These are phyloP conservation scores for Nakazawaea wyomingensis DNA, from an alignment of 805 yeast species.

Conservation along the genomic window DNA sequence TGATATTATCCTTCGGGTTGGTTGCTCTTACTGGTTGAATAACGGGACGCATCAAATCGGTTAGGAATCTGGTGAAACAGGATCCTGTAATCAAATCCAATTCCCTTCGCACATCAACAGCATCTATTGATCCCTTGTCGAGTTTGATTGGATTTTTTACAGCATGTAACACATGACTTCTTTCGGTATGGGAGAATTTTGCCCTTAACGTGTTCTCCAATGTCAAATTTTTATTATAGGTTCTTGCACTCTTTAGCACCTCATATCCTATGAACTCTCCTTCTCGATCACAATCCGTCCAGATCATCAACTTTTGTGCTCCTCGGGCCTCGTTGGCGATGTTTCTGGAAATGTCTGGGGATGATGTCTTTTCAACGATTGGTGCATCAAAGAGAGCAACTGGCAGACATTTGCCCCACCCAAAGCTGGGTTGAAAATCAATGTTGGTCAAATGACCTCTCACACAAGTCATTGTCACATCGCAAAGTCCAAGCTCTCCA, in stretches of 20 bases:
- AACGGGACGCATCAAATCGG: constrained; percentile 38
- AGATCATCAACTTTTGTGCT: constrained; percentile 70
- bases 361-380: constrained; percentile 33
- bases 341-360: constrained; percentile 51
- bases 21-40: constrained; percentile 19
- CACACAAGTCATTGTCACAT: constrained; percentile 89
- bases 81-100: constrained; percentile 86
- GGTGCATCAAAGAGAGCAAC: constrained; percentile 71
- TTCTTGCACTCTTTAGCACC: constrained; percentile 62
- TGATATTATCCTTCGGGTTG: constrained; percentile 18
- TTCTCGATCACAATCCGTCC: constrained; percentile 99
- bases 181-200: constrained; percentile 80
- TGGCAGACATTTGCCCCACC: constrained; percentile 65
- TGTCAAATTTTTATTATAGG: constrained; percentile 40
- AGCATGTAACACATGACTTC: constrained; percentile 66
- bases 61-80: constrained; percentile 78
- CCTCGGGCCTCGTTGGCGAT: constrained; percentile 58
- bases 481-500: constrained; percentile 35
- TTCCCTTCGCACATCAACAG: constrained; percentile 83
- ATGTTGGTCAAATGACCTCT: constrained; percentile 73
- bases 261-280: constrained; percentile 93
- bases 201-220: constrained; percentile 63
- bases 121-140: constrained; percentile 68
- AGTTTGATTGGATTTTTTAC: constrained; percentile 62
- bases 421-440: constrained; percentile 58